Base-by-base conservation (phyloP, 108 stramenopile genomes). In the Skeletonema potamos region DNA sequence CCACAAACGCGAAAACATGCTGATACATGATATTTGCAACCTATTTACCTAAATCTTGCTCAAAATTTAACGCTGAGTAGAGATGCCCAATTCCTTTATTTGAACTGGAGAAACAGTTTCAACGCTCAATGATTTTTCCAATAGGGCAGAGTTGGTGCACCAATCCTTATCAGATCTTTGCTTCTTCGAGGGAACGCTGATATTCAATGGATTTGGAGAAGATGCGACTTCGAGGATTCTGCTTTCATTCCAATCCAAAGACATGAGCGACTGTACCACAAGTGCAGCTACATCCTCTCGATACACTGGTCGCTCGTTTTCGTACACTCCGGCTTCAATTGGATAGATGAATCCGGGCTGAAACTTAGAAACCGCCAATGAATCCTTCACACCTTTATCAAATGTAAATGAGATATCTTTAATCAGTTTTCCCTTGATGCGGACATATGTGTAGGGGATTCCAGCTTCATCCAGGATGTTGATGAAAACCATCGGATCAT, bases 211-310 rank as follows among this genome's bases (percentile, higher is more conserved):
- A 22, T 54, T 60, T 15, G 64, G 26, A 32, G 70, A 41, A 17
- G 81, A 43, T 1, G 56, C 62, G 2, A 85, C 77, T 29, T 72
- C 60, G 26, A 85, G 32, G 44, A 81, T 66, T 36, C 85, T 72
- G 66, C 85, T 90, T 7, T 73, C 59, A 0, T 30, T 69, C 92
- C 92, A 93, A 65, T 89, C 84, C 62, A 93, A 76, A 11, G 85
- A 73, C 64, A 85, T 76, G 54, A 93, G 67, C 13, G 74, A 85
- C 63, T 93, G 89, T 15, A 90, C 88, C 46, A 77, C 68, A 3
- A 93, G 44, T 9, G 92, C 92, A 3, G 92, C 89, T 6, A 93
- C n/a, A 67, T 93, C 89, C 72, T 93, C 92, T 9, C 85, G 62
- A 63, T 68, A 79, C n/a, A 90, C 43, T 10, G 76, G 27, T 51